These are phyloP conservation scores for Amaranthus tricolor DNA, from an alignment of 179 eudicot species.

Conservation along the genomic window DNA sequence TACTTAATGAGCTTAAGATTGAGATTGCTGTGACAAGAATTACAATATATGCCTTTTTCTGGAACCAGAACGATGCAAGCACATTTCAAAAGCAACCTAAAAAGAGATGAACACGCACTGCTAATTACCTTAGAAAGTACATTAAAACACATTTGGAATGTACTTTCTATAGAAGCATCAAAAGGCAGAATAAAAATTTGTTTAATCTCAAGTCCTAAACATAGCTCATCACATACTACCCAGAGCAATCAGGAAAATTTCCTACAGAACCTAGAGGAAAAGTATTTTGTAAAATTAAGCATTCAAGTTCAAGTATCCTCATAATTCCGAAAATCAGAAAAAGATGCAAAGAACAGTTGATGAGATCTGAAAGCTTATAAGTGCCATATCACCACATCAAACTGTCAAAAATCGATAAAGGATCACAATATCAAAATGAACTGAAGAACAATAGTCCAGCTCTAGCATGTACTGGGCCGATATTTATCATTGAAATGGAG, in stretches of 20 bases:
- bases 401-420: not conserved
- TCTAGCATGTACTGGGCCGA: not conserved
- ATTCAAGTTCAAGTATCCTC: not conserved
- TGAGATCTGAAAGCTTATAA: not conserved
- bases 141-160: not conserved
- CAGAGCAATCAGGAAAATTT: not conserved
- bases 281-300: not conserved
- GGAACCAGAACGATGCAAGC: not conserved
- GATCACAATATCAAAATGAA: not conserved
- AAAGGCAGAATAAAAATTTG: not conserved
- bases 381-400: not conserved
- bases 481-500: not conserved
- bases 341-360: not conserved
- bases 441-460: not conserved
- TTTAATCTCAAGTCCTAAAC: not conserved
- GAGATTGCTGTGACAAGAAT: constrained; percentile 5
- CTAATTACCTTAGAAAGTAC: not conserved
- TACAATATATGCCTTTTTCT: not conserved
- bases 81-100: not conserved
- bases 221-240: not conserved
- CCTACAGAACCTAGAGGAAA: not conserved
- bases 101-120: not conserved
- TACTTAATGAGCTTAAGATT: not conserved
- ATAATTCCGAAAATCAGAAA: not conserved
- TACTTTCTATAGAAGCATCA: not conserved